phyloP scores from a whole-genome alignment of 352 stramenopile species.

The Pythium aquatile region DNA sequence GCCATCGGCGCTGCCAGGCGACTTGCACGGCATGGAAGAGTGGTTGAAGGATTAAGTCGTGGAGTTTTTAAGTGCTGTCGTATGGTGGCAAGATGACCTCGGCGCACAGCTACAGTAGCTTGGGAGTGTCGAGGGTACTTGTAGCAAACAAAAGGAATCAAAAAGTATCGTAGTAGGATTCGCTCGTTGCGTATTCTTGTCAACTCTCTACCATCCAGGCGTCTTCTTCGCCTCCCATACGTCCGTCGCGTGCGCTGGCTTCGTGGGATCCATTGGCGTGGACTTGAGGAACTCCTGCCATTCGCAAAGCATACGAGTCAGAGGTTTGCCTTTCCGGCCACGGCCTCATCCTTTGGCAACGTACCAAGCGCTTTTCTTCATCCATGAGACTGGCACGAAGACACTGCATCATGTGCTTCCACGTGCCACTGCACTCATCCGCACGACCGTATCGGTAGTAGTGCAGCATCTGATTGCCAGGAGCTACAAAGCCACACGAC shows the following conservation, averaged over 20 bases:
- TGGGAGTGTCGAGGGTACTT: background rate
- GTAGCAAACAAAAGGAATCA: conserved; percentile 6
- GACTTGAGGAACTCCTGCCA: conserved; percentile 60
- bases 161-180: conserved; percentile 9
- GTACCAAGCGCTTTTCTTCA: conserved; percentile 58
- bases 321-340: background rate
- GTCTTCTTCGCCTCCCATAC: conserved; percentile 70
- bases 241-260: conserved; percentile 46
- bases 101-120: background rate
- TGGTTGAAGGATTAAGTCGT: conserved; percentile 72
- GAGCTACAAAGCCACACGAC: conserved; percentile 35
- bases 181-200: background rate
- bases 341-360: conserved; percentile 3
- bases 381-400: conserved; percentile 80
- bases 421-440: conserved; percentile 81
- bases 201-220: conserved; percentile 54
- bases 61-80: conserved; percentile 1
- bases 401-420: conserved; percentile 81
- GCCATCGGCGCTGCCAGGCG: conserved; percentile 52
- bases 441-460: conserved; percentile 72
- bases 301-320: background rate
- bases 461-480: conserved; percentile 77
- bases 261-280: conserved; percentile 61
- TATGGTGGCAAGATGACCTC: background rate
- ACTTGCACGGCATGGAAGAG: conserved; percentile 78